Base-by-base conservation (phyloP, 208 protist species). In the Crithidia brevicula region DNA sequence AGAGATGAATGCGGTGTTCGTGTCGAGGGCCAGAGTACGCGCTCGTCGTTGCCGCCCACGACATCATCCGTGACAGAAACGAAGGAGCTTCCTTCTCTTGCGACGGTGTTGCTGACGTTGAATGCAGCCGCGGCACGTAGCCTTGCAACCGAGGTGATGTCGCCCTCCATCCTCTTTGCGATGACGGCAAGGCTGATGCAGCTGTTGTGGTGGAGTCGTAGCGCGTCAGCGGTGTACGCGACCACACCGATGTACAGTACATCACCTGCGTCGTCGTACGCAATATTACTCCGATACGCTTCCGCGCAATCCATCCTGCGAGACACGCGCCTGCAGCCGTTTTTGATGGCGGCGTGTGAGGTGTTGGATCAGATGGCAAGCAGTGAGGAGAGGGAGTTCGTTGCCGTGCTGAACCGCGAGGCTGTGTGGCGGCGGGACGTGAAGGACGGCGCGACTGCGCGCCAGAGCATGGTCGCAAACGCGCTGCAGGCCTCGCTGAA, bases 331-430 rank as follows among this genome's bases (percentile, higher is more conserved):
- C 25, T 76, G 16, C 46, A 63, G 42, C 36, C 56, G 45, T 70
- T 36, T 42, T 27, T 76, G n/a, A 36, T 30, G 45, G 61, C 45
- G 6, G 52, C 62, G 7, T 69, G 61, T 30, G 16, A 50, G 33
- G 45, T 67, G 15, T 23, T 76, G 23, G 70, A 76, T 34, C 45
- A 45, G 23, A 34, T 76, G 43, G 43, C 70, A 25, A 70, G 70
- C 25, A 27, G 30, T 0, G 22, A 49, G 9, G 30, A 43, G 7
- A 42, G 53, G 7, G 70, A 50, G 30, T 76, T 76, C 18, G 16
- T 76, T 23, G 42, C 36, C 2, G 47, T 70, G 16, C 57, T 76
- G 56, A 30, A 28, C 27, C 53, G 56, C 8, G 70, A 76, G 31
- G 70, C 70, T 3, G 46, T 11, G 53, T 69, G 62, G 70, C 33